Base-by-base conservation (phyloP, 495 filamentous ascomycete genomes). In the Aspergillus sparsus region DNA sequence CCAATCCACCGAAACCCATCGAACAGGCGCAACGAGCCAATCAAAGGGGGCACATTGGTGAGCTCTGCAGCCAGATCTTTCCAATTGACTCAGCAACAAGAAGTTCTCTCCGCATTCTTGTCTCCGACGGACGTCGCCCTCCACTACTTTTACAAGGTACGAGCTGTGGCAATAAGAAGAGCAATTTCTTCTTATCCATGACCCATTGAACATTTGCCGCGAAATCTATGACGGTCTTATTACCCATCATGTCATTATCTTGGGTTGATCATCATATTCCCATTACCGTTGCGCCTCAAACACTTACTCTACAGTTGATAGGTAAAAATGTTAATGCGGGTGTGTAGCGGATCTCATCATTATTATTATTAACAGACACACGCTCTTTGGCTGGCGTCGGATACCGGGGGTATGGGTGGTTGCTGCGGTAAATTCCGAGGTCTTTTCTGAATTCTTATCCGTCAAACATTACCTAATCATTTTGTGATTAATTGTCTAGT, bases 51-150 rank as follows among this genome's bases (percentile, higher is more conserved):
- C 44, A 58, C 15, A 57, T 60, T 55, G 41, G 34, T 31, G 35
- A 60, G 67, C 57, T 65, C 60, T 62, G 62, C 62, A 61, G 54
- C 62, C 44, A 52, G 58, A 39, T 62, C 64, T 50, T 50, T 67
- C 58, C 13, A 53, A 44, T 54, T 67, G 52, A 70, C 58, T 70
- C 62, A 67, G 62, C 68, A 64, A 9, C 18, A 49, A n/a, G 21
- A 10, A n/a, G 35, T 11, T 51, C 47, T 44, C 57, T 53, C 57
- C 57, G 49, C 49, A 49, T 59, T 53, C 42, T 18, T 34, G 27
- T 51, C 21, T 27, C 21, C 21, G 21, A 27, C 21, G 21, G 21
- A 27, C 21, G 3, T 1, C 21, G 1, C 21, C 3, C 21, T 27
- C 21, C 21, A 27, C 21, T 27, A 1, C 3, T 27, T 1, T 3